A percentile compares a stretch with the other conserved stretches of the same genome.
Conservation (phyloP, 176 grass and related monocot species). For the Carex littledalei region DNA sequence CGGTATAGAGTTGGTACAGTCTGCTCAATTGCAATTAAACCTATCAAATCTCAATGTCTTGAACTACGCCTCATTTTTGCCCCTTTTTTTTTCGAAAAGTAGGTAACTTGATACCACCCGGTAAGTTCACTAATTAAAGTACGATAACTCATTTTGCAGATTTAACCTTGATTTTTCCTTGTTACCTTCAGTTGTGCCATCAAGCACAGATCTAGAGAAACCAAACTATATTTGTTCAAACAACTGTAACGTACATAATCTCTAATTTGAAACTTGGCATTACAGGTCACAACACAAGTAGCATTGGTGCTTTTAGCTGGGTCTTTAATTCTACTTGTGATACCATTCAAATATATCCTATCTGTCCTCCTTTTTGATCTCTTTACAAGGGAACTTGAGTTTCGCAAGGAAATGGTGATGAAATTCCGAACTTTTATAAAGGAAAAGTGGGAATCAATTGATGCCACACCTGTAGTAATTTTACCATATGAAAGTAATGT, state of each 20-base stretch:
- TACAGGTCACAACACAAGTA: conserved; percentile 76
- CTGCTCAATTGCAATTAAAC: not conserved
- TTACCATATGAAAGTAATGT: conserved; percentile 55
- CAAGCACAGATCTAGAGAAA: not conserved
- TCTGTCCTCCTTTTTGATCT: conserved; percentile 49
- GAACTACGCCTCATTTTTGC: not conserved
- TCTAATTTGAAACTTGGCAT: conserved; percentile 23
- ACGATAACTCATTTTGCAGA: not conserved
- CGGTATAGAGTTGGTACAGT: not conserved
- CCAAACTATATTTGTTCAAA: not conserved
- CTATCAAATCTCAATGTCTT: conserved; percentile 6
- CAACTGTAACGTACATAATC: not conserved
- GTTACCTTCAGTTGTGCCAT: not conserved
- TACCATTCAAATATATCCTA: conserved; percentile 84
- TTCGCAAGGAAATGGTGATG: conserved; percentile 67
- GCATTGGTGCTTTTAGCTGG: conserved; percentile 60
- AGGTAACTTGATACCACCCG: not conserved
- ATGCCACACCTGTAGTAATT: conserved; percentile 68
- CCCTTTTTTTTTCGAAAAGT: not conserved
- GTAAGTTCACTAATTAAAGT: not conserved
- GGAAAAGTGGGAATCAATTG: conserved; percentile 76
- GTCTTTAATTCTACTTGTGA: conserved; percentile 48
- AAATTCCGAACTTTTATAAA: conserved; percentile 53
- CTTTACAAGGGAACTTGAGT: conserved; percentile 73
- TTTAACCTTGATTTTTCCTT: not conserved